A percentile compares a stretch with the other conserved stretches of the same genome.
These are phyloP conservation scores for Salix exigua DNA, from an alignment of 345 rosid species.

Conservation along the genomic window DNA sequence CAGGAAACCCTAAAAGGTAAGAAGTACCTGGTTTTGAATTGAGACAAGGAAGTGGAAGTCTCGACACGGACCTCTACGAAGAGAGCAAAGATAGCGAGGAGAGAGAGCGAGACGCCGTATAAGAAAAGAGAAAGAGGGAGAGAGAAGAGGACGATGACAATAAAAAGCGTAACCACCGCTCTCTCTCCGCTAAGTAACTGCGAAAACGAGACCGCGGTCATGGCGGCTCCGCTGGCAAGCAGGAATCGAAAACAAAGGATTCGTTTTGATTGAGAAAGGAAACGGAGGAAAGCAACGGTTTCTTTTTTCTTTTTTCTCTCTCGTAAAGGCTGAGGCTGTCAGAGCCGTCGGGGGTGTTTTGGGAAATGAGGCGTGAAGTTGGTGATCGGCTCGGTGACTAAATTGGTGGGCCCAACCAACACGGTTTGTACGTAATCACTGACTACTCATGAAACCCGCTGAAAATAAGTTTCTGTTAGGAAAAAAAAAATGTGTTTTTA, in stretches of 20 bases:
- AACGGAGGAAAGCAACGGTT: too few species aligned
- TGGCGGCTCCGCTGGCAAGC: neutral
- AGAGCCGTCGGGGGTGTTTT: too few species aligned
- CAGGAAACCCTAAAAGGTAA: neutral
- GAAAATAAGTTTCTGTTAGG: too few species aligned
- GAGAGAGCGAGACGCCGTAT: slow-evolving; percentile 63
- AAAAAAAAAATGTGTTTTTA: too few species aligned
- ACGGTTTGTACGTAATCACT: too few species aligned
- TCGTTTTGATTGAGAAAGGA: neutral
- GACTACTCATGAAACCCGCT: too few species aligned
- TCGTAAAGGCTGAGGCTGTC: too few species aligned
- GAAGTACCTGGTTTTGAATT: slow-evolving; percentile 18
- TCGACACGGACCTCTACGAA: slow-evolving; percentile 64
- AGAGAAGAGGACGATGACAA: slow-evolving; percentile 47
- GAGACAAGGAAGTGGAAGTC: slow-evolving; percentile 27
- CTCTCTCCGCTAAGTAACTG: slow-evolving; percentile 72
- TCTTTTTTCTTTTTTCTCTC: too few species aligned
- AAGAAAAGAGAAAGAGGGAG: slow-evolving; percentile 56
- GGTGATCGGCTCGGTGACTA: too few species aligned
- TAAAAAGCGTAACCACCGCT: slow-evolving; percentile 60
- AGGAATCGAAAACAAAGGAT: neutral
- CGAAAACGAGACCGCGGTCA: slow-evolving; percentile 28
- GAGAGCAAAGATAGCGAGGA: slow-evolving; percentile 34
- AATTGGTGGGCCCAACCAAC: too few species aligned
- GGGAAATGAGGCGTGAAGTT: too few species aligned